A percentile compares a stretch with the other conserved stretches of the same genome.
Evolutionary conservation across 2,329 filamentous ascomycete genomes (phyloP).

Genomic region (Hirsutella rhossiliensis): DNA sequence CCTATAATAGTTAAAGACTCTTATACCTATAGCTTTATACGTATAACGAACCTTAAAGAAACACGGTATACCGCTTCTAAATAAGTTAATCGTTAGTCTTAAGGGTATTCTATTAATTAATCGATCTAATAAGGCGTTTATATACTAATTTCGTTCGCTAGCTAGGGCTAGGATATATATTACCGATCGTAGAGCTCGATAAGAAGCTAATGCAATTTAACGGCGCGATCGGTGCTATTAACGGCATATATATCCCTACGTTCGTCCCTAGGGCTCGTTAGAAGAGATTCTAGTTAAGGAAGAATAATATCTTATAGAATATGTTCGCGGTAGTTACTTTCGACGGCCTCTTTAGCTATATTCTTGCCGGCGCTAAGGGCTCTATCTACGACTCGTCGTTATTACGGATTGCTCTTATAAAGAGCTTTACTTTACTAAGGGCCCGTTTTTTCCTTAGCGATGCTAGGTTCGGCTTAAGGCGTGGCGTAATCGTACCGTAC

Average conservation of each 20-base stretch:
- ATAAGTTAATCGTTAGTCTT: neutral
- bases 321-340: neutral
- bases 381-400: neutral
- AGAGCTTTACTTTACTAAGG: neutral
- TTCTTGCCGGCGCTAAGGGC: neutral
- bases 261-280: neutral
- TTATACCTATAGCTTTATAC: neutral
- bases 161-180: neutral
- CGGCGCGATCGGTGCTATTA: neutral
- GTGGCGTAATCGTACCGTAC: neutral
- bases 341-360: neutral
- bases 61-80: neutral
- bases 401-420: neutral
- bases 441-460: neutral
- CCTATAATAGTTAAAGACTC: too few species aligned
- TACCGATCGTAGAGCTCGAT: neutral
- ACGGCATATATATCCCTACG: neutral
- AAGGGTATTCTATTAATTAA: neutral
- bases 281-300: neutral
- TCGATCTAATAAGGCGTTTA: neutral
- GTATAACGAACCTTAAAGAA: neutral
- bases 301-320: too few species aligned
- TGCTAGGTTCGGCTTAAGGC: neutral
- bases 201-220: neutral
- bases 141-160: neutral